Conservation (phyloP, 1,284 basidiomycete species). For the Cryptococcus floricola region DNA sequence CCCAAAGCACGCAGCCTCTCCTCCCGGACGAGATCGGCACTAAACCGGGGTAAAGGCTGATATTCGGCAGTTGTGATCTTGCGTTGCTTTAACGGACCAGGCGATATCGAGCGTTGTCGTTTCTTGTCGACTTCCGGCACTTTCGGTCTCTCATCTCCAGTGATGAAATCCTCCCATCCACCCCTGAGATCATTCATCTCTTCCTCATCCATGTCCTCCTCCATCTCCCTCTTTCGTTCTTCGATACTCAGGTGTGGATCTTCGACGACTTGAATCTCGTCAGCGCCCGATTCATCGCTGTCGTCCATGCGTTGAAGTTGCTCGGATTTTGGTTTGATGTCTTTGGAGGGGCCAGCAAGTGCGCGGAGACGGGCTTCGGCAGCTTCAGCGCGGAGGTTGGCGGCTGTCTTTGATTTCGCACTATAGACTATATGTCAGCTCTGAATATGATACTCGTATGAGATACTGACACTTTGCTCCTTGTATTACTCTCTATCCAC, state of each 20-base stretch:
- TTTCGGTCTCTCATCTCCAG: not conserved
- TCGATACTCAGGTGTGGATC: conserved; percentile 33
- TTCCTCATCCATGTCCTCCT: conserved; percentile 36
- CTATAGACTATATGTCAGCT: conserved; percentile 10
- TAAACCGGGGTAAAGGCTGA: conserved; percentile 6
- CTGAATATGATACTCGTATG: not conserved
- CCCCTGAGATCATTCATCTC: conserved; percentile 31
- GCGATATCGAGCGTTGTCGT: not conserved
- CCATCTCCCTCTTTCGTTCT: conserved; percentile 34
- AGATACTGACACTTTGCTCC: conserved; percentile 36
- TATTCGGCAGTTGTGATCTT: not conserved
- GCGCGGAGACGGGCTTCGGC: conserved; percentile 33
- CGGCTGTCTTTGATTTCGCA: conserved; percentile 41
- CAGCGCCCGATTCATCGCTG: conserved; percentile 4
- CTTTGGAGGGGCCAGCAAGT: conserved; percentile 10
- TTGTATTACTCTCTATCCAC: conserved; percentile 39
- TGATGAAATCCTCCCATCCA: conserved; percentile 35
- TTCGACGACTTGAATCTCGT: conserved; percentile 11
- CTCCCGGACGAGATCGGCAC: conserved; percentile 11
- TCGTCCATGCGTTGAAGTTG: not conserved
- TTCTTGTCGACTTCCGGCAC: not conserved
- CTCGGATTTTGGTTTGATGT: conserved; percentile 6
- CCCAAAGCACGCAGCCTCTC: conserved; percentile 23
- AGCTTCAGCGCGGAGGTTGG: conserved; percentile 38
- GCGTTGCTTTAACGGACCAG: not conserved